Percentiles rank a stretch among this genome's conserved stretches.
phyloP scores from a whole-genome alignment of 805 yeast species.

The Candida silvatica region DNA sequence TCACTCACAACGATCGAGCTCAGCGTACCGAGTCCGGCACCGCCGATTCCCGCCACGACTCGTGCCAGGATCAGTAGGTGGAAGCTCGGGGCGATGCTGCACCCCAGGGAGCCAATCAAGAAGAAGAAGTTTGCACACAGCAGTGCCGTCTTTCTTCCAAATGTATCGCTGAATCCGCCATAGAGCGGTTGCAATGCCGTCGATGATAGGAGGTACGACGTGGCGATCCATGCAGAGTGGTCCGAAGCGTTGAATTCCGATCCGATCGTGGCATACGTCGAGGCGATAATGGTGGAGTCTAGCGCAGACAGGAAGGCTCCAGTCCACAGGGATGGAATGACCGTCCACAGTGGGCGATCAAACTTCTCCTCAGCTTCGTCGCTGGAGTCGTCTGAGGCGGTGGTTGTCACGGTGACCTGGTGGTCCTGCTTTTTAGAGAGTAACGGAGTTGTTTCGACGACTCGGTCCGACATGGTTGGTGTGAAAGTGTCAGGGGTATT shows the following conservation, averaged over 20 bases:
- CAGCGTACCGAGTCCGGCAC: conserved; percentile 73
- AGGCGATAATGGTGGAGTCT: conserved; percentile 44
- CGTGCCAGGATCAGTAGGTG: conserved; percentile 42
- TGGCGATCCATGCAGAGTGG: conserved; percentile 31
- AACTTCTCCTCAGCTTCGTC: neutral
- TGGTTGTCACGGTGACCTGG: too few species aligned
- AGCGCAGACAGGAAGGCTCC: conserved; percentile 33
- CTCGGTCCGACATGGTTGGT: too few species aligned
- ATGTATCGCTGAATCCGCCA: conserved; percentile 44
- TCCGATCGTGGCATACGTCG: conserved; percentile 39
- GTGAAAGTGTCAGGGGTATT: too few species aligned
- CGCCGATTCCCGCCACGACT: conserved; percentile 78
- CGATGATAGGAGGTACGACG: conserved; percentile 30
- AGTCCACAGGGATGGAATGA: conserved; percentile 1
- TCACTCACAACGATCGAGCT: conserved; percentile 72
- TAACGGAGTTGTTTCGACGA: too few species aligned
- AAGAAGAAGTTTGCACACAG: conserved; percentile 24
- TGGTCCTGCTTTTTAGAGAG: too few species aligned
- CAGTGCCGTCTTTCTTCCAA: conserved; percentile 35
- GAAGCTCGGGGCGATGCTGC: conserved; percentile 31
- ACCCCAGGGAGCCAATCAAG: conserved; percentile 31
- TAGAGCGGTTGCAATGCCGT: conserved; percentile 44
- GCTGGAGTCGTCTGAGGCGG: too few species aligned
- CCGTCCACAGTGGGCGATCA: neutral
- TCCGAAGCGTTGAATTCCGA: conserved; percentile 37